Conservation (phyloP, 768 basidiomycete species). For the Boletus edulis region DNA sequence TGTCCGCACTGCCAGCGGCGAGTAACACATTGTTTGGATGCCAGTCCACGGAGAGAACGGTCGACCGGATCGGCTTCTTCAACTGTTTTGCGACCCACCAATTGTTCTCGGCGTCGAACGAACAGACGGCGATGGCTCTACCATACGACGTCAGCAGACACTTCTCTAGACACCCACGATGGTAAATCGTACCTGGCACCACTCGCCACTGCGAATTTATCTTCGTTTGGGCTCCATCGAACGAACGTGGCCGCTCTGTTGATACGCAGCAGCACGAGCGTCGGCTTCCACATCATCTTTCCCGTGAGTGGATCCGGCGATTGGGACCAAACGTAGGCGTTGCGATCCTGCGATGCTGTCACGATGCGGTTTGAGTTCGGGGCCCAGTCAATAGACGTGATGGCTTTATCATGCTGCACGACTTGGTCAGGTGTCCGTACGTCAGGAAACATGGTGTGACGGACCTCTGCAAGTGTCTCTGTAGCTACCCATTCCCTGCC, state of each 20-base stretch:
- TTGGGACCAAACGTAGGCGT: conserved; percentile 98
- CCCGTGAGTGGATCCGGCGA: conserved; percentile 72
- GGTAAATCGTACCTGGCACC: conserved; percentile 69
- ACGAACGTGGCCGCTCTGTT: conserved; percentile 96
- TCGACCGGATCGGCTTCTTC: conserved; percentile 97
- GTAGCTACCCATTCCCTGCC: conserved; percentile 67
- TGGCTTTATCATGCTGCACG: conserved; percentile 89
- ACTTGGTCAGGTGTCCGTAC: neutral
- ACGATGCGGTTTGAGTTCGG: conserved; percentile 96
- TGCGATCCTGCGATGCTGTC: conserved; percentile 97
- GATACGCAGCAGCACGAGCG: conserved; percentile 91
- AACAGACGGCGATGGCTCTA: conserved; percentile 93
- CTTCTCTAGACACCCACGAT: neutral
- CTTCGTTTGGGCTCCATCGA: conserved; percentile 94
- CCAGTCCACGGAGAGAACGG: conserved; percentile 94
- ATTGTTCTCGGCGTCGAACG: conserved; percentile 95
- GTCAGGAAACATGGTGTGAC: neutral
- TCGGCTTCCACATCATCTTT: conserved; percentile 84
- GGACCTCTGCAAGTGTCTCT: conserved; percentile 84
- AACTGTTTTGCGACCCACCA: conserved; percentile 99
- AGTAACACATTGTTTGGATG: conserved; percentile 98
- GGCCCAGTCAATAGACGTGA: conserved; percentile 99
- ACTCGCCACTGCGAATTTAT: conserved; percentile 98
- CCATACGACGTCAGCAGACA: neutral
- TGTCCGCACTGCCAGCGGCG: conserved; percentile 95